These are phyloP conservation scores for Rhizopogon sp. DNA, from an alignment of 768 basidiomycete species.

Conservation along the genomic window DNA sequence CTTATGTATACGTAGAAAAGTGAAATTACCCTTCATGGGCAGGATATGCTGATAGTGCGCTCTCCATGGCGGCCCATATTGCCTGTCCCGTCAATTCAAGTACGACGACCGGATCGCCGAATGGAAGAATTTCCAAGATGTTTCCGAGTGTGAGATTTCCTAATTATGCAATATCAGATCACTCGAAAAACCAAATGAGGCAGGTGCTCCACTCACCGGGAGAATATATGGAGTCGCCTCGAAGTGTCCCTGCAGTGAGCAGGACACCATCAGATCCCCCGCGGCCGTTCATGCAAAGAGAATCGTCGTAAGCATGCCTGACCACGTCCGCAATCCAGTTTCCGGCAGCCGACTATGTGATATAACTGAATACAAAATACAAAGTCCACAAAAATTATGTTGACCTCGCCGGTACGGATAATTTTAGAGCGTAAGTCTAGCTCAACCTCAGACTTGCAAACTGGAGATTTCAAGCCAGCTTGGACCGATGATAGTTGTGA, in stretches of 20 bases:
- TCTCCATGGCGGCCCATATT: conserved; percentile 78
- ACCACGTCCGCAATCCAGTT: conserved; percentile 88
- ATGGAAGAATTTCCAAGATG: conserved; percentile 85
- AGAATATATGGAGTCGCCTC: conserved; percentile 83
- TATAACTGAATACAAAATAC: not conserved
- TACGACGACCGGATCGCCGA: conserved; percentile 81
- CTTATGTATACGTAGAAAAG: conserved; percentile 31
- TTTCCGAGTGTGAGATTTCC: conserved; percentile 76
- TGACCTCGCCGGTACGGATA: conserved; percentile 70
- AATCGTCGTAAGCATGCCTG: conserved; percentile 77
- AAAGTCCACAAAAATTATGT: not conserved
- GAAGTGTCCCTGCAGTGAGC: conserved; percentile 76
- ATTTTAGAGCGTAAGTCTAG: conserved; percentile 76
- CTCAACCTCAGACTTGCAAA: conserved; percentile 62
- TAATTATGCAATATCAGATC: conserved; percentile 28
- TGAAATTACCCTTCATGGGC: conserved; percentile 78
- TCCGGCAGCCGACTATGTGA: conserved; percentile 52
- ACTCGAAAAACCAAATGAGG: not conserved
- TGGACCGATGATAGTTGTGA: conserved; percentile 65
- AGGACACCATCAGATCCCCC: conserved; percentile 77
- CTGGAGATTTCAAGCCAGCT: conserved; percentile 64
- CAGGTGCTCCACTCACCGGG: conserved; percentile 45
- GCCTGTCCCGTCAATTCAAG: conserved; percentile 73
- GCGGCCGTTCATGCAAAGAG: conserved; percentile 48
- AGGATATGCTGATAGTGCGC: conserved; percentile 71